These are phyloP conservation scores for Perkinsus olseni DNA, from an alignment of 169 alveolate genomes.

Conservation along the genomic window DNA sequence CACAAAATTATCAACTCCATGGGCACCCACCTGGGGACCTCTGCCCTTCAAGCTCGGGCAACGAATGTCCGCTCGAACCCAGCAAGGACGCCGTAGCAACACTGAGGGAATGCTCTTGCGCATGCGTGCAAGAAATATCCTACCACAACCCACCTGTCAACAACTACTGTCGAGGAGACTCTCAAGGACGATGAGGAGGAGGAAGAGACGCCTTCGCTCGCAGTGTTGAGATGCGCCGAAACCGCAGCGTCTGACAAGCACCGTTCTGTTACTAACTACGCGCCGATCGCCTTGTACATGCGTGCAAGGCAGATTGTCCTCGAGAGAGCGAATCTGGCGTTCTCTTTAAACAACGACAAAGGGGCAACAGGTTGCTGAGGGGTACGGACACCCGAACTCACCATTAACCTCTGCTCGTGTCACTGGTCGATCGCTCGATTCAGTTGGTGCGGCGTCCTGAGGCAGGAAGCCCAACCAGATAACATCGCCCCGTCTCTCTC, in stretches of 20 bases:
- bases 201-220: background rate
- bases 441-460: no score
- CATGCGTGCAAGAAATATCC: background rate
- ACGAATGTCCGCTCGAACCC: background rate
- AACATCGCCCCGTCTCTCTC: background rate
- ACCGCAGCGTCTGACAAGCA: background rate
- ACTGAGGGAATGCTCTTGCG: background rate
- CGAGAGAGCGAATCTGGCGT: no score
- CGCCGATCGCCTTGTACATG: no score
- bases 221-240: background rate
- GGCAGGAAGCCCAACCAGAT: no score
- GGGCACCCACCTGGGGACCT: background rate
- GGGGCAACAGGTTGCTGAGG: no score
- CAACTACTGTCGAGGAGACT: background rate
- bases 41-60: background rate
- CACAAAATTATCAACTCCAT: background rate
- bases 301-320: no score
- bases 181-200: background rate
- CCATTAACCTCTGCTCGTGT: no score
- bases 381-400: no score
- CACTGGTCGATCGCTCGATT: no score
- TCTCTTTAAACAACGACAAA: no score
- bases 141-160: background rate
- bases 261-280: no score
- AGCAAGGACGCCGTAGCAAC: background rate